Evolutionary conservation across 441 rosid genomes (phyloP), one percentile per base, ranked within the genome.

Genomic region (Macaranga tanarius): DNA sequence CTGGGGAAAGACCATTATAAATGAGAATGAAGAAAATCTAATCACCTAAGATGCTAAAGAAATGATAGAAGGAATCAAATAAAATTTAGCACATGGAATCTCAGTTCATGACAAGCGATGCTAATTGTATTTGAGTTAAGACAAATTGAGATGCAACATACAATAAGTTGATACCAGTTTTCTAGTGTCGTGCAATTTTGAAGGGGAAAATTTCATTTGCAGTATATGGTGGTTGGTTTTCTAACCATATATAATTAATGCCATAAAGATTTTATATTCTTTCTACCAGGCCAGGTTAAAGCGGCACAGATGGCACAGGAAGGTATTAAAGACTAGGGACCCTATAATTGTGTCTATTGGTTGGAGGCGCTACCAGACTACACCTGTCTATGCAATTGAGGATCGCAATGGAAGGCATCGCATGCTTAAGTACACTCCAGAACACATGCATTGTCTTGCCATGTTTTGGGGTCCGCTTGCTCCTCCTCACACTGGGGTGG

Each of bases 401-500:
- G 99, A 92, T 74, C 80, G 60, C 40, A 90, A 87, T 83, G 99
- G 93, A 80, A 86, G 97, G 83, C 88, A 88, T 82, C 91, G 96
- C 74, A 92, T 92, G 98, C 88, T 95, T 23, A 92, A 91, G 87
- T 92, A 90, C 86, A 91, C 96, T 73, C 98, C 96, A 10, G 98
- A 89, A 69, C 99, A 92, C 82, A 89, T 89, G 97, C 97, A 91
- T 65, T 95, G 98, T 76, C 93, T 92, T 78, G 96, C 95, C 79
- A 91, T 84, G 85, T 92, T 92, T 76, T 92, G 97, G 97, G 99
- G 93, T 65, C 99, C 97, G 66, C 93, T 92, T 70, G 98, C 94
- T 56, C 97, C 99, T 64, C 95, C 99, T 28, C 81, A 88, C 70
- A 89, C 98, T 12, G 96, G 97, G 34, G 83, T 92, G 51, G 87